phyloP scores from a whole-genome alignment of 2,329 filamentous ascomycete genomes.

The Blumeria graminis region DNA sequence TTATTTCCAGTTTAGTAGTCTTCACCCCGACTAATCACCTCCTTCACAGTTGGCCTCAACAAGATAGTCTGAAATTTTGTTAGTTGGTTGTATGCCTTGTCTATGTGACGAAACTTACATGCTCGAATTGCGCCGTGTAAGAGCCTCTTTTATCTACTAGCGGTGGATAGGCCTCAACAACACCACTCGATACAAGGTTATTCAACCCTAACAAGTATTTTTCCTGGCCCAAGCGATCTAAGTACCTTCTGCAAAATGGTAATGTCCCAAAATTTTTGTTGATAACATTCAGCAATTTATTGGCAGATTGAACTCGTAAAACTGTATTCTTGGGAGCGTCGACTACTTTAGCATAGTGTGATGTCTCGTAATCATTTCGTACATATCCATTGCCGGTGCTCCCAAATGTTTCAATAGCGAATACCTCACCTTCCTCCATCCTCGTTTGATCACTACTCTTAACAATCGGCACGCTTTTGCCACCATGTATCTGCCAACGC shows the following conservation, averaged over 20 bases:
- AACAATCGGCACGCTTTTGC: slow-evolving; percentile 83
- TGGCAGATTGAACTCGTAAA: slow-evolving; percentile 57
- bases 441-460: slow-evolving; percentile 73
- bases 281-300: slow-evolving; percentile 66
- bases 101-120: slow-evolving; percentile 29
- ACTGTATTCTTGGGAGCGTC: slow-evolving; percentile 49
- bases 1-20: slow-evolving; percentile 33
- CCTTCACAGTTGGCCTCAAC: slow-evolving; percentile 58
- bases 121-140: slow-evolving; percentile 84
- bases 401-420: slow-evolving; percentile 89
- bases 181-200: slow-evolving; percentile 56
- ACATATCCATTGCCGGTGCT: slow-evolving; percentile 80
- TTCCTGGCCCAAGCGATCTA: slow-evolving; percentile 81
- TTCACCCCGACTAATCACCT: slow-evolving; percentile 66
- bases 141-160: slow-evolving; percentile 81
- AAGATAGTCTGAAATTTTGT: slow-evolving; percentile 39
- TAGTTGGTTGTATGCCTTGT: background rate
- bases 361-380: slow-evolving; percentile 62
- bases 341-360: slow-evolving; percentile 57
- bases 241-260: slow-evolving; percentile 72
- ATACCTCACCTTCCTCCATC: slow-evolving; percentile 94
- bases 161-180: slow-evolving; percentile 78
- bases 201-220: slow-evolving; percentile 85
- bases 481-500: slow-evolving; percentile 74
- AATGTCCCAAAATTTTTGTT: slow-evolving; percentile 92